These are phyloP conservation scores for Suhomyces choctaworum DNA, from an alignment of 1,139 yeast genomes.

Conservation along the genomic window DNA sequence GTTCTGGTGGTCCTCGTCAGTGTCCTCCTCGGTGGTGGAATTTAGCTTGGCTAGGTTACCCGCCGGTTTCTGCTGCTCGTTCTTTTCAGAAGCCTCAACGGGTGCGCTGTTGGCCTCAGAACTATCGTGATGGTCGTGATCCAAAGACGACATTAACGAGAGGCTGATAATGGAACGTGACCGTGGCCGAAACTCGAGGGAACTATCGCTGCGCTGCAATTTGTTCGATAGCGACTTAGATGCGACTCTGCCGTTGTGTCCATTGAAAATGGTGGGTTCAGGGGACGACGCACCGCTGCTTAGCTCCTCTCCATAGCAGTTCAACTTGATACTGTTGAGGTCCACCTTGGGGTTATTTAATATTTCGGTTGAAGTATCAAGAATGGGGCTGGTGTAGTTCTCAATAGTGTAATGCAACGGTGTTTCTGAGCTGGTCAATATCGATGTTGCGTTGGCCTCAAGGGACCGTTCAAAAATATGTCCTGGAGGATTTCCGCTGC, in stretches of 20 bases:
- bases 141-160: constrained; percentile 25
- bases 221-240: constrained; percentile 3
- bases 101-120: background rate
- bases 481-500: constrained; percentile 1
- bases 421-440: constrained; percentile 19
- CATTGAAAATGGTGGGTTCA: constrained; percentile 1
- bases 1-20: constrained; percentile 11
- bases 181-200: constrained; percentile 15
- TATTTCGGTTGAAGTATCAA: constrained; percentile 35
- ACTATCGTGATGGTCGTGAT: constrained; percentile 9
- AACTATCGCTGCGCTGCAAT: constrained; percentile 4
- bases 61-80: background rate
- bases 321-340: constrained; percentile 28
- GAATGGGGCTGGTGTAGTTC: constrained; percentile 32
- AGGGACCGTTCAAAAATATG: constrained; percentile 21
- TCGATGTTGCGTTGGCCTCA: constrained; percentile 14
- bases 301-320: constrained; percentile 25
- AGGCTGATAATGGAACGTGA: constrained; percentile 29
- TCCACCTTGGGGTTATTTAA: constrained; percentile 30
- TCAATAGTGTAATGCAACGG: constrained; percentile 32
- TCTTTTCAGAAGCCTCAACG: background rate
- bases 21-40: constrained; percentile 6
- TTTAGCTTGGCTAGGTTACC: background rate
- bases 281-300: constrained; percentile 5
- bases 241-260: constrained; percentile 4